phyloP scores from a whole-genome alignment of 2,329 filamentous ascomycete genomes.

The Fusarium secorum region DNA sequence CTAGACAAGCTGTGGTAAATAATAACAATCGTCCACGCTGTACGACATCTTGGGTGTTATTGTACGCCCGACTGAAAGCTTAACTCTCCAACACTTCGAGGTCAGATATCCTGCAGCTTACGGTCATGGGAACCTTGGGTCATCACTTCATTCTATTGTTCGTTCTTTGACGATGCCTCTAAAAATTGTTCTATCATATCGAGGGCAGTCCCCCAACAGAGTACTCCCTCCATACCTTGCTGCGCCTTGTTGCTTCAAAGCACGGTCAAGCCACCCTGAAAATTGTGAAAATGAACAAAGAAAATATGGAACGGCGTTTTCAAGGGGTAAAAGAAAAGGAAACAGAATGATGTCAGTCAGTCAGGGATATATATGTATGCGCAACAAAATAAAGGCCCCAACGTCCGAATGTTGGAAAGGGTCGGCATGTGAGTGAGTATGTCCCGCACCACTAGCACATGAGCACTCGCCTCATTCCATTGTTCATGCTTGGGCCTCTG shows the following conservation, averaged over 20 bases:
- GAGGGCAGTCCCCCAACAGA: slow-evolving; percentile 4
- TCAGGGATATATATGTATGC: not conserved
- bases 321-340: not conserved
- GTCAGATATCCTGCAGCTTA: not conserved
- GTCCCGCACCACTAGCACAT: slow-evolving; percentile 22
- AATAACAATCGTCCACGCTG: slow-evolving; percentile 5
- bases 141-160: slow-evolving; percentile 37
- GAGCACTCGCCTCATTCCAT: not conserved
- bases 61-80: not conserved
- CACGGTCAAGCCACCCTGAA: slow-evolving; percentile 20
- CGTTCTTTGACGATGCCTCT: slow-evolving; percentile 31
- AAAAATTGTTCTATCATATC: slow-evolving; percentile 37
- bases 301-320: slow-evolving; percentile 8
- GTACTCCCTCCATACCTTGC: slow-evolving; percentile 27
- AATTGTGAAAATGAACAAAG: slow-evolving; percentile 19
- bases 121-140: not conserved
- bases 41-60: not conserved
- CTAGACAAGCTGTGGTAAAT: slow-evolving; percentile 6
- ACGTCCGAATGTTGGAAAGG: slow-evolving; percentile 5
- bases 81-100: not conserved
- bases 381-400: slow-evolving; percentile 3
- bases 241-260: slow-evolving; percentile 28
- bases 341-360: slow-evolving; percentile 6
- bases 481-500: slow-evolving; percentile 55
- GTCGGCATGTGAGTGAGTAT: slow-evolving; percentile 7